phyloP scores from a whole-genome alignment of 768 basidiomycete species.

The Termitomyces sp. region DNA sequence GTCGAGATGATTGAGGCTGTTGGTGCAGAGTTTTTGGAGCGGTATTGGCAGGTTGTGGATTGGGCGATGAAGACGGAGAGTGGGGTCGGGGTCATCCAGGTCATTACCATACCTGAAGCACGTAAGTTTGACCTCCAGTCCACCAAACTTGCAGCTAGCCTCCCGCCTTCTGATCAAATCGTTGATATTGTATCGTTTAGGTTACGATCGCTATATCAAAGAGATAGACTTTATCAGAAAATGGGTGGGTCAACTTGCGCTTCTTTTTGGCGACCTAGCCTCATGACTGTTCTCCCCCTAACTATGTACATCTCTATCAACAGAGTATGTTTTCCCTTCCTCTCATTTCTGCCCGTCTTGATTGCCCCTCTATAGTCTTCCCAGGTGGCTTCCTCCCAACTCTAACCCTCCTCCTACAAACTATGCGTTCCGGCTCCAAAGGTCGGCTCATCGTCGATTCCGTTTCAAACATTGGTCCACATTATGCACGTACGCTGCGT shows the following conservation, averaged over 20 bases:
- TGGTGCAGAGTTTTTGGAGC: conserved; percentile 57
- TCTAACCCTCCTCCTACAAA: conserved; percentile 48
- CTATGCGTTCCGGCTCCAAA: conserved; percentile 42
- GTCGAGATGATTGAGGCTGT: conserved; percentile 79
- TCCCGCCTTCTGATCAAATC: background rate
- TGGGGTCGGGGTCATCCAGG: conserved; percentile 67
- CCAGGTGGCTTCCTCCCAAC: conserved; percentile 69
- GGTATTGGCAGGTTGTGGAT: conserved; percentile 61
- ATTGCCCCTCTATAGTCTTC: background rate
- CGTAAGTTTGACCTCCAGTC: background rate
- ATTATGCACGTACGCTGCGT: conserved; percentile 75
- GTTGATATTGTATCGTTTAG: background rate
- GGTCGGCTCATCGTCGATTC: conserved; percentile 59
- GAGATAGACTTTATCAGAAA: background rate
- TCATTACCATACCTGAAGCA: conserved; percentile 53
- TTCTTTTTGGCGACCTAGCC: background rate
- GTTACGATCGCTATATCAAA: background rate
- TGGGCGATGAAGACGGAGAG: conserved; percentile 55
- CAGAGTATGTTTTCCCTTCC: background rate
- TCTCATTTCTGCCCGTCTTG: too few relatives aligned
- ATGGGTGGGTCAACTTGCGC: background rate
- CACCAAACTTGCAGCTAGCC: background rate
- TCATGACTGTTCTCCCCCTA: background rate
- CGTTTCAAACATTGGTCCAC: conserved; percentile 65
- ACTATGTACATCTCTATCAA: background rate